These are phyloP conservation scores for Alternaria triticina DNA, from an alignment of 2,329 filamentous ascomycete genomes.

Conservation along the genomic window DNA sequence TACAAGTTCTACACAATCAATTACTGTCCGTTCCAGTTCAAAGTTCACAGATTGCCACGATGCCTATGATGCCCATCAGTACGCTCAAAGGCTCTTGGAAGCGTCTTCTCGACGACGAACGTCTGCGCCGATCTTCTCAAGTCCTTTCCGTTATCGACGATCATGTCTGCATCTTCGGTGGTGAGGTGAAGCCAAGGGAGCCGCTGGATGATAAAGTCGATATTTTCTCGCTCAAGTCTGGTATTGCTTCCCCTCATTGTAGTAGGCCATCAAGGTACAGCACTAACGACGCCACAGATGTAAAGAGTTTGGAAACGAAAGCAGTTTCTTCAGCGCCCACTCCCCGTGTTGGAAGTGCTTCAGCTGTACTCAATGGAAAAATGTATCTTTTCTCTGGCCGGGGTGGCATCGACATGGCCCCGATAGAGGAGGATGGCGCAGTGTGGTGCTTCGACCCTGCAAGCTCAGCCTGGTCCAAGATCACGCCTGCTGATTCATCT, in stretches of 20 bases:
- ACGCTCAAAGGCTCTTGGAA: constrained; percentile 47
- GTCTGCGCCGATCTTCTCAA: constrained; percentile 76
- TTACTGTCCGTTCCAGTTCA: neutral
- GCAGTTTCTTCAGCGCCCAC: constrained; percentile 59
- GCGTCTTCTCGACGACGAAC: constrained; percentile 40
- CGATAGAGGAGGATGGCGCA: constrained; percentile 75
- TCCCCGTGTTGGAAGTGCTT: constrained; percentile 75
- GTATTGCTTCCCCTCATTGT: constrained; percentile 17
- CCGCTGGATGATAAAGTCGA: constrained; percentile 78
- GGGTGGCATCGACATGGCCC: constrained; percentile 70
- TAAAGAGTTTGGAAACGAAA: constrained; percentile 41
- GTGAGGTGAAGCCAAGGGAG: constrained; percentile 70
- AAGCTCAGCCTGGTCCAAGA: constrained; percentile 67
- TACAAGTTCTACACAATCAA: neutral
- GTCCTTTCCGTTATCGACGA: constrained; percentile 66
- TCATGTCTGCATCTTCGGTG: constrained; percentile 76
- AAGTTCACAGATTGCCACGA: constrained; percentile 9
- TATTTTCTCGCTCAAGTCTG: constrained; percentile 59
- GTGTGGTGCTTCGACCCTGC: constrained; percentile 78
- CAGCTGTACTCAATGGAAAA: constrained; percentile 69
- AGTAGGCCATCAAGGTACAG: constrained; percentile 25
- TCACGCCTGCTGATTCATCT: constrained; percentile 62
- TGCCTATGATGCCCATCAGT: constrained; percentile 35
- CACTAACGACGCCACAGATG: constrained; percentile 50
- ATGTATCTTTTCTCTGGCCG: constrained; percentile 86